Conservation (phyloP, 768 basidiomycete species). For the Neoboletus brunneissimus region DNA sequence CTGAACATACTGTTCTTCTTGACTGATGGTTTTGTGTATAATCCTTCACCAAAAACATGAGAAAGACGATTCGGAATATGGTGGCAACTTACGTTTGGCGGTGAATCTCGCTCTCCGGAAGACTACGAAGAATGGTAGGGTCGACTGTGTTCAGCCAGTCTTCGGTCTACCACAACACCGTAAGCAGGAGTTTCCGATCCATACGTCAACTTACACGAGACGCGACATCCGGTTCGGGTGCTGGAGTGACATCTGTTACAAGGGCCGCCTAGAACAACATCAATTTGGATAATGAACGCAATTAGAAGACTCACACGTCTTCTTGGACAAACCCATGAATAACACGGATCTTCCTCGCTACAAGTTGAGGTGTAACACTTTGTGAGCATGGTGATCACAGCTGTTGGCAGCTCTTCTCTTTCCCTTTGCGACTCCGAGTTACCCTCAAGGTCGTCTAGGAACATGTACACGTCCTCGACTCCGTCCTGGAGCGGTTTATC, state of each 20-base stretch:
- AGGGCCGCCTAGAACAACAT: constrained; percentile 23
- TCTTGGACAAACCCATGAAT: constrained; percentile 74
- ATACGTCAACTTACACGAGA: constrained; percentile 34
- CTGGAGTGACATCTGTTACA: constrained; percentile 20
- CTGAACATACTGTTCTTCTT: constrained; percentile 86
- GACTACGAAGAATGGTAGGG: constrained; percentile 43
- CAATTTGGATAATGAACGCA: neutral
- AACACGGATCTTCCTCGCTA: constrained; percentile 75
- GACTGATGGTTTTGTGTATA: constrained; percentile 84
- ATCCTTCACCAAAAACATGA: constrained; percentile 36
- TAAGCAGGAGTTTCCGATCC: constrained; percentile 15
- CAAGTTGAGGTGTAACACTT: constrained; percentile 89
- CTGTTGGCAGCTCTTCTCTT: constrained; percentile 77
- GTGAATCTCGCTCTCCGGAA: constrained; percentile 75
- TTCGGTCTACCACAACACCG: constrained; percentile 27
- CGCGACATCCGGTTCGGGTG: constrained; percentile 27
- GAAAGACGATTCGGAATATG: neutral
- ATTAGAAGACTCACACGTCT: constrained; percentile 47
- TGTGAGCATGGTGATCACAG: constrained; percentile 86
- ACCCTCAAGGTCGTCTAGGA: constrained; percentile 78
- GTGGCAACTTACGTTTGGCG: constrained; percentile 60
- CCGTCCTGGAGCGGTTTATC: constrained; percentile 77
- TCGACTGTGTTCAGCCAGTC: constrained; percentile 57
- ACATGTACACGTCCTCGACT: constrained; percentile 92
- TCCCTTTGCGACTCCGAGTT: constrained; percentile 57